Percentiles rank a stretch among this genome's conserved stretches.
Evolutionary conservation across 306 rosid genomes (phyloP).

Genomic region (Sicyos baderoa): DNA sequence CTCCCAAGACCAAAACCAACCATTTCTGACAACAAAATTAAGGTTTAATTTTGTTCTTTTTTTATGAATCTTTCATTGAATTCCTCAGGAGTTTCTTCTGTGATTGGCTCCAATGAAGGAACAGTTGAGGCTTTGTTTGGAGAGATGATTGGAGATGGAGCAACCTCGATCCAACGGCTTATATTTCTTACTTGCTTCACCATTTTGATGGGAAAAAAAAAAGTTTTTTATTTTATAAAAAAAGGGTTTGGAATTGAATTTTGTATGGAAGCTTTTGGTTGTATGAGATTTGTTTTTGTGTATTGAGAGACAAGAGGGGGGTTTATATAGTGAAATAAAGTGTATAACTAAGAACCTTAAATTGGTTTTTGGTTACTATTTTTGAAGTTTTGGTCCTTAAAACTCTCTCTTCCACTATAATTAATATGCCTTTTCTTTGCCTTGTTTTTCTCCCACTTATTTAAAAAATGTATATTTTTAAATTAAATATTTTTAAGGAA

Average conservation of each 20-base stretch:
- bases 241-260: neutral
- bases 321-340: too few relatives aligned
- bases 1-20: too few relatives aligned
- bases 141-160: conserved; percentile 42
- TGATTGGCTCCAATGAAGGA: conserved; percentile 53
- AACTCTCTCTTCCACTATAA: neutral
- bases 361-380: neutral
- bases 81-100: conserved; percentile 12
- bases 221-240: too few relatives aligned
- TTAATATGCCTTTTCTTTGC: too few relatives aligned
- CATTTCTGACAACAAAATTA: too few relatives aligned
- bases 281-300: neutral
- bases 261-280: neutral
- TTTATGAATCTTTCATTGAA: conserved; percentile 13
- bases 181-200: conserved; percentile 27
- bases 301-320: neutral
- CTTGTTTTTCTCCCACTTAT: neutral
- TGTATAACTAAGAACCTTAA: neutral
- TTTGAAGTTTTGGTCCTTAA: neutral
- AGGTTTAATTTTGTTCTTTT: too few relatives aligned
- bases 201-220: conserved; percentile 22
- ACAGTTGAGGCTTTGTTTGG: conserved; percentile 48
- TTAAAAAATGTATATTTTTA: too few relatives aligned
- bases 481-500: too few relatives aligned
- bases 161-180: conserved; percentile 48